A percentile compares a stretch with the other conserved stretches of the same genome.
phyloP scores from a whole-genome alignment of 1,284 basidiomycete genomes.

The Ceratobasidium sp. region DNA sequence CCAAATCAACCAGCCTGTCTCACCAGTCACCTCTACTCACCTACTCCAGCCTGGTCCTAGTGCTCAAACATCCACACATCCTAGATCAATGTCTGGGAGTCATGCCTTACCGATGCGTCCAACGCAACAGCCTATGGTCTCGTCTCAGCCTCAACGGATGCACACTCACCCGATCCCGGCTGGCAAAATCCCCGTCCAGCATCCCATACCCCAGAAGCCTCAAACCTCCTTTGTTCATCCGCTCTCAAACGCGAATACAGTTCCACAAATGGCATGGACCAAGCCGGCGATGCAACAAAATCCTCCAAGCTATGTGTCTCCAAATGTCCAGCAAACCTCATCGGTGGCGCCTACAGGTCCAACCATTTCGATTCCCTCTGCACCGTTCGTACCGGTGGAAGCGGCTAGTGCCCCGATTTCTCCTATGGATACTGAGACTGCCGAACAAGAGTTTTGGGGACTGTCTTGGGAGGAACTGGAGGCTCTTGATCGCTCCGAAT shows the following conservation, averaged over 20 bases:
- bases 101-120: background rate
- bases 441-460: constrained; percentile 6
- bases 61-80: background rate
- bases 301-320: background rate
- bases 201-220: constrained; percentile 1
- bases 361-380: background rate
- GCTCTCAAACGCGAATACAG: background rate
- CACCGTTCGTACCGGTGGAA: background rate
- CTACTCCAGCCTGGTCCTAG: background rate
- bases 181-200: background rate
- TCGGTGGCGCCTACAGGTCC: background rate
- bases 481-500: constrained; percentile 38
- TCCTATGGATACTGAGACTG: background rate
- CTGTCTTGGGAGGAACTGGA: constrained; percentile 32
- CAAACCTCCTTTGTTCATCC: background rate
- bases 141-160: no score
- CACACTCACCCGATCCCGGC: background rate
- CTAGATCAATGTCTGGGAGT: background rate
- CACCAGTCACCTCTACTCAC: constrained; percentile 9
- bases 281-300: constrained; percentile 6
- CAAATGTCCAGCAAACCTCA: background rate
- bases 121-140: background rate
- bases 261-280: background rate
- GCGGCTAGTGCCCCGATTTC: background rate
- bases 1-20: constrained; percentile 6